Base-by-base conservation (phyloP, 192 early-diverging fungal species). In the Chytriomyces confervae region DNA sequence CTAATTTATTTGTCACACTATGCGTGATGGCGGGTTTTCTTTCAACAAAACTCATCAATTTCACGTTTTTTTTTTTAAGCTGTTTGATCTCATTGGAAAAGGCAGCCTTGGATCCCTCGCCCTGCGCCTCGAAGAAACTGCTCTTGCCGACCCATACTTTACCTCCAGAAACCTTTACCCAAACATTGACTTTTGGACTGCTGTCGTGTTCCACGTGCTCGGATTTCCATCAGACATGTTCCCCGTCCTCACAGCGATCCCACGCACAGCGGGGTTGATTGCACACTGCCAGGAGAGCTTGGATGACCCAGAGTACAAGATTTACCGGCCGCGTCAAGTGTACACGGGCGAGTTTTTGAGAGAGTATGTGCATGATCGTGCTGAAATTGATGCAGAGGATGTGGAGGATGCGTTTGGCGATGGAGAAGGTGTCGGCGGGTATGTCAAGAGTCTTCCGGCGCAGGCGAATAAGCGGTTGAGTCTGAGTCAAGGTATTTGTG, bases 251-350 rank as follows among this genome's bases (percentile, higher is more conserved):
- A 76, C 74, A 7, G 74, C 74, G 7, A 50, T 76, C 24, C 76
- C 66, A 75, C 23, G 89, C 73, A 76, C 88, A 10, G 86, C 87
- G 3, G 91, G 91, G 10, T 86, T 92, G 80, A 61, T 92, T 16
- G 90, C 91, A 0, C 81, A 88, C 64, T 86, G 85, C 77, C 68
- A 75, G 60, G 87, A 88, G 53, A 83, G 82, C 57, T 64, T 87
- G 65, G 79, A 82, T 45, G 86, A 87, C 62, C 82, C 84, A 5
- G 84, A 85, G 65, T 84, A 80, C 60, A 90, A 91, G 63, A 92
- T 92, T 72, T 91, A 84, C 82, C 81, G 91, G 36, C 91, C 91
- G 16, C 79, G 89, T 23, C 91, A 92, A 80, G 78, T 84, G 11
- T 69, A 67, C 27, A 13, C 10, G 6, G 74, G 74, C 6, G 62